These are phyloP conservation scores for Tuber indicum DNA, from an alignment of 495 filamentous ascomycete species.

Conservation along the genomic window DNA sequence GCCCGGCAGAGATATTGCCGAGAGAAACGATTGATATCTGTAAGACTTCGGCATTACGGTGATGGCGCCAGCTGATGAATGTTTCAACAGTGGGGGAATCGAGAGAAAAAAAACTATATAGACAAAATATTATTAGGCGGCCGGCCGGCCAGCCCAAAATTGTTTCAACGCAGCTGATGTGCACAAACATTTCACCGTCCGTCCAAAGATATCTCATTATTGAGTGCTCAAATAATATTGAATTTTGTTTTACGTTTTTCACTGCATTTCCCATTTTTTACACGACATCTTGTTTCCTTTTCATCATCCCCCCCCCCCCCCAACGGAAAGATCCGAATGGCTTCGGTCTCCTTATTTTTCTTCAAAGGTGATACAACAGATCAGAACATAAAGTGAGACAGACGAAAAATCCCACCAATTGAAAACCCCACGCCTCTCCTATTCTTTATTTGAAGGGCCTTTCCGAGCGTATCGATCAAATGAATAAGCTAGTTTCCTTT, in stretches of 20 bases:
- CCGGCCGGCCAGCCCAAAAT: neutral
- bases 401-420: constrained; percentile 17
- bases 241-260: neutral
- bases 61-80: neutral
- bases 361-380: constrained; percentile 29
- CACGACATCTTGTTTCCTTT: constrained; percentile 15
- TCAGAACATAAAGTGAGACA: constrained; percentile 5
- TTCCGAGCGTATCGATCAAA: constrained; percentile 32
- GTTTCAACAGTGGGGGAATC: neutral
- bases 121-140: neutral
- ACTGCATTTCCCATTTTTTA: neutral
- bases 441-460: constrained; percentile 32
- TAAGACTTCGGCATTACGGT: neutral
- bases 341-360: constrained; percentile 26
- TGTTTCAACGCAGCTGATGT: neutral
- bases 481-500: constrained; percentile 3
- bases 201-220: neutral
- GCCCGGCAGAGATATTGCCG: neutral
- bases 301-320: constrained; percentile 2
- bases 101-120: neutral
- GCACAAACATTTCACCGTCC: neutral
- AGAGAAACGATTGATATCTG: neutral
- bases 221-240: neutral
- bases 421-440: constrained; percentile 32
- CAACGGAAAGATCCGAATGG: constrained; percentile 35